Evolutionary conservation across 2,329 filamentous ascomycete species (phyloP), one percentile per base, ranked within the genome.

Genomic region (Stemphylium vesicarium): DNA sequence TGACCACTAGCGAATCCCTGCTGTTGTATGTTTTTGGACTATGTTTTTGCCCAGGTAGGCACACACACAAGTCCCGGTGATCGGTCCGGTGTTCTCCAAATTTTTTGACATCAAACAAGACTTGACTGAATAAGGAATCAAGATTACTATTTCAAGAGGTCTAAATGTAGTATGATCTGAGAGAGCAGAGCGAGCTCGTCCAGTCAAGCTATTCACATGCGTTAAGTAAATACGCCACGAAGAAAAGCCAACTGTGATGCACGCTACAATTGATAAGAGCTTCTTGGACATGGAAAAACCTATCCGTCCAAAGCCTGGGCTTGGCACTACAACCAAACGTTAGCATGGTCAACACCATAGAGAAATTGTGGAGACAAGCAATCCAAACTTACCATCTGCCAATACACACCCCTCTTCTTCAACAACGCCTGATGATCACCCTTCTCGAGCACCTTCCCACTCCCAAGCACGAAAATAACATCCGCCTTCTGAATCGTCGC

Each of bases 401-500:
- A 75, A 55, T 75, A 75, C 3, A 75, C 58, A 0, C 71, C 72
- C 36, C 60, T 65, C 57, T 54, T 69, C 53, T 59, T 69, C 64
- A 64, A 51, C 50, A 76, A 39, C 2, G 47, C 54, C 45, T 68
- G 63, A 55, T 75, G 73, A 49, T 68, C 66, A 0, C 73, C 74
- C 36, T 62, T 49, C 57, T 75, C 74, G 36, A 76, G 22, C 9
- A 76, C 68, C 43, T 56, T 66, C 2, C 72, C 72, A 46, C 68
- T 65, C 1, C 73, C 65, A 55, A 76, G 40, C 13, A 76, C 74
- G 44, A 74, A 75, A 24, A 76, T 75, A 2, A 72, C 49, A 58
- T 76, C 69, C 2, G 73, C 73, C 38, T 74, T 75, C 57, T 76
- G 73, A 29, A 76, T 67, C 26, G 74, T 76, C 9, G 72, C 72